Conservation (phyloP, 2,329 filamentous ascomycete genomes). For the Hypoxylon sp. region DNA sequence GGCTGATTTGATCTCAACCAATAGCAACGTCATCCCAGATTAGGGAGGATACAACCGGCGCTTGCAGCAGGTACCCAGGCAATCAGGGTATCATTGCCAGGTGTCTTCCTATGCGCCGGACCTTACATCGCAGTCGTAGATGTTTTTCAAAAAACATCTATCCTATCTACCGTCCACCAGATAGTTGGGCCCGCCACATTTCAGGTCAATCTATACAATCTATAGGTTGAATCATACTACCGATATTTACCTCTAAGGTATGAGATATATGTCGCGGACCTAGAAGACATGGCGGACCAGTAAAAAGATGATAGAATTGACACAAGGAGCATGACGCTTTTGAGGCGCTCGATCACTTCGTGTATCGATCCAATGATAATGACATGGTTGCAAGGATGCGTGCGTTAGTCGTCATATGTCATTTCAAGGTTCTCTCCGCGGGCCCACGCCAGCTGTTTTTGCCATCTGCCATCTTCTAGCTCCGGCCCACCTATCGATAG, state of each 20-base stretch:
- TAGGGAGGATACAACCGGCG: constrained; percentile 33
- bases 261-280: neutral
- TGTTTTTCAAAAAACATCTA: too few relatives aligned
- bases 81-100: constrained; percentile 18
- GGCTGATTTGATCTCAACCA: constrained; percentile 33
- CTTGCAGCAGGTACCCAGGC: constrained; percentile 17
- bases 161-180: neutral
- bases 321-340: neutral
- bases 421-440: constrained; percentile 7
- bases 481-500: constrained; percentile 19
- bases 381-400: neutral
- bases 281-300: neutral
- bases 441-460: constrained; percentile 26
- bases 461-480: neutral
- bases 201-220: neutral
- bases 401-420: constrained; percentile 19
- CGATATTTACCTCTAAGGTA: neutral
- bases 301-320: too few relatives aligned
- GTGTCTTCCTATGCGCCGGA: constrained; percentile 2
- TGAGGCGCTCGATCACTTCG: neutral
- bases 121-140: neutral
- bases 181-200: neutral
- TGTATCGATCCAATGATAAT: constrained; percentile 3
- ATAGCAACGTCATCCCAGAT: constrained; percentile 25
- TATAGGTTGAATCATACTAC: neutral